phyloP scores from a whole-genome alignment of 805 yeast species.

The Tetrapisispora namnaoensis region DNA sequence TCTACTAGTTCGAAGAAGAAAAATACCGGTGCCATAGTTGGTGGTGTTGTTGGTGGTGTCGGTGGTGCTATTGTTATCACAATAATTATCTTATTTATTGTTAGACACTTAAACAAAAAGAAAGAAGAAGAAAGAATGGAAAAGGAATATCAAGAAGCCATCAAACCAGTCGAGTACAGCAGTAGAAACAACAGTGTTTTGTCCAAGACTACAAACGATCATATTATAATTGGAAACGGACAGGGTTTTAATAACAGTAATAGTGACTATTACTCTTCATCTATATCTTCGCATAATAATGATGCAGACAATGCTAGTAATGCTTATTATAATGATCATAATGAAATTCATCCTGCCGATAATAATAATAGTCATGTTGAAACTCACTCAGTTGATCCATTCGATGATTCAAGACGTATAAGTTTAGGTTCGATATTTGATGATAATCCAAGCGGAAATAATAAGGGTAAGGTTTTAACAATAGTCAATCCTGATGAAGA shows the following conservation, averaged over 20 bases:
- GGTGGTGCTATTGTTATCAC: conserved; percentile 37
- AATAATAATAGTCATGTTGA: conserved; percentile 5
- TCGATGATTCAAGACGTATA: conserved; percentile 70
- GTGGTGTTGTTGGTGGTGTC: conserved; percentile 52
- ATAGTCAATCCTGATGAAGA: conserved; percentile 80
- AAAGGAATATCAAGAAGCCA: conserved; percentile 47
- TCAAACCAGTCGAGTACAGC: conserved; percentile 36
- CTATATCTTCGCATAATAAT: conserved; percentile 16
- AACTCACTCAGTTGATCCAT: conserved; percentile 38
- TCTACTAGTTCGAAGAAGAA: conserved; percentile 7
- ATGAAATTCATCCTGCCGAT: neutral
- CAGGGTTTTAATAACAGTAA: conserved; percentile 18
- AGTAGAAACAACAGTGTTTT: conserved; percentile 5
- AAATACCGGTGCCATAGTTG: conserved; percentile 49
- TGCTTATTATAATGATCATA: neutral
- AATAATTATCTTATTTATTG: conserved; percentile 31
- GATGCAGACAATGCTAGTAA: neutral
- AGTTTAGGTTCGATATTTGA: conserved; percentile 84
- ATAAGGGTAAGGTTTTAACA: conserved; percentile 51
- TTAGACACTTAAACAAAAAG: conserved; percentile 30
- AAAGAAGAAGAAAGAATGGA: conserved; percentile 43
- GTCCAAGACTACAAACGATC: conserved; percentile 1
- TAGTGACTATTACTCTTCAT: conserved; percentile 15
- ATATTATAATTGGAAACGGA: neutral
- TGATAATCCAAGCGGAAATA: conserved; percentile 61